These are phyloP conservation scores for Dactylella cylindrospora DNA, from an alignment of 2,329 filamentous ascomycete genomes.

Conservation along the genomic window DNA sequence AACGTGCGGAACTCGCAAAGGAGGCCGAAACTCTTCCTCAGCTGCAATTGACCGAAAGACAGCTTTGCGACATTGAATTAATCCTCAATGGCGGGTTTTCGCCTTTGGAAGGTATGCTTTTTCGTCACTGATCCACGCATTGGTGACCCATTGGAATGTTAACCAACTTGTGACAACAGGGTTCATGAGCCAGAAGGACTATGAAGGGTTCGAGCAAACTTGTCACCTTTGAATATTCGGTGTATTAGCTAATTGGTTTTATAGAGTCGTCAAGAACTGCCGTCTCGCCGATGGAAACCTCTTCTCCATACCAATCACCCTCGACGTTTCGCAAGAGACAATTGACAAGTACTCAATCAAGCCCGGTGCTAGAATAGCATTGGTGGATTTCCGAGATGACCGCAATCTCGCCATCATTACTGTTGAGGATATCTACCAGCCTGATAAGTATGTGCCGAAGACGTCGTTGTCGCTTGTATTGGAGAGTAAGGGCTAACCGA, in stretches of 20 bases:
- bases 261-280: slow-evolving; percentile 81
- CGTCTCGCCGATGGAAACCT: slow-evolving; percentile 85
- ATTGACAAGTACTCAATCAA: slow-evolving; percentile 76
- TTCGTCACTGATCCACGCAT: slow-evolving; percentile 4
- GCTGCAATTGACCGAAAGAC: slow-evolving; percentile 82
- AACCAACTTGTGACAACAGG: slow-evolving; percentile 59
- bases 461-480: background rate
- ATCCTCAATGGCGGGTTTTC: slow-evolving; percentile 98
- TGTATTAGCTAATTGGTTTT: slow-evolving; percentile 48
- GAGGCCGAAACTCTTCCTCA: slow-evolving; percentile 88
- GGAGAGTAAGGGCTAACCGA: background rate
- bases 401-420: slow-evolving; percentile 93
- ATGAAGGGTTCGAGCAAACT: slow-evolving; percentile 71
- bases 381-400: slow-evolving; percentile 95
- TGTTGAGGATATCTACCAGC: slow-evolving; percentile 90
- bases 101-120: slow-evolving; percentile 80
- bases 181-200: slow-evolving; percentile 97
- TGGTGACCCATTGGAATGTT: slow-evolving; percentile 45
- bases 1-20: slow-evolving; percentile 72
- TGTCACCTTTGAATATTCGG: background rate
- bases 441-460: slow-evolving; percentile 73
- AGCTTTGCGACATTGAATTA: slow-evolving; percentile 95
- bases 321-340: slow-evolving; percentile 75
- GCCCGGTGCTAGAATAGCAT: slow-evolving; percentile 76
- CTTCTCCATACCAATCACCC: slow-evolving; percentile 95